These are phyloP conservation scores for Aspergillus sp. DNA, from an alignment of 2,329 filamentous ascomycete genomes.

Conservation along the genomic window DNA sequence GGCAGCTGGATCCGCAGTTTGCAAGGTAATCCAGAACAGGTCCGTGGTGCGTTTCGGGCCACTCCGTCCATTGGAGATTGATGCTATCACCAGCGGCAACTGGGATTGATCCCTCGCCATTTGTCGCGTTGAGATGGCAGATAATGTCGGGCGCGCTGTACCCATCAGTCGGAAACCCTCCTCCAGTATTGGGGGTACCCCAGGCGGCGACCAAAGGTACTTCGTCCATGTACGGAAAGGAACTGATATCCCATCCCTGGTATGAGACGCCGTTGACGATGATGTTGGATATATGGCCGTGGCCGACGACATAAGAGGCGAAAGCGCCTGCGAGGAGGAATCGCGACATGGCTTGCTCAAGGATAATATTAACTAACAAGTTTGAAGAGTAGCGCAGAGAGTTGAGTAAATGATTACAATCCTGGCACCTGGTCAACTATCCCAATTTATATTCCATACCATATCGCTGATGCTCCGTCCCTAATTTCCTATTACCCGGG, in stretches of 20 bases:
- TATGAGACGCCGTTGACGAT: slow-evolving; percentile 22
- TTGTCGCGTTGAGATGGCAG: slow-evolving; percentile 59
- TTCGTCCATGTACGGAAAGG: slow-evolving; percentile 30
- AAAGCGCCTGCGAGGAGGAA: slow-evolving; percentile 1
- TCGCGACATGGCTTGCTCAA: slow-evolving; percentile 4
- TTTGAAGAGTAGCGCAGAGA: neutral
- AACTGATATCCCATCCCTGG: slow-evolving; percentile 28
- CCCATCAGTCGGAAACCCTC: slow-evolving; percentile 49
- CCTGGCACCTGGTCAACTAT: neutral
- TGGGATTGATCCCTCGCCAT: slow-evolving; percentile 50
- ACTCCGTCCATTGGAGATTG: slow-evolving; percentile 61
- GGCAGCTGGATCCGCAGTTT: slow-evolving; percentile 54
- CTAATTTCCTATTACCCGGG: slow-evolving; percentile 3
- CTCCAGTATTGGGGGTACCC: slow-evolving; percentile 51
- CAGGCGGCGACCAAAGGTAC: slow-evolving; percentile 51
- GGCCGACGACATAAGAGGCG: neutral
- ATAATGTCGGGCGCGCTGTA: slow-evolving; percentile 52
- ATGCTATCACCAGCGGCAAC: slow-evolving; percentile 59
- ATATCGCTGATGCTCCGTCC: too few relatives aligned
- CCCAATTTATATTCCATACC: neutral
- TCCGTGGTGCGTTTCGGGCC: slow-evolving; percentile 62
- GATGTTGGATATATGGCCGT: slow-evolving; percentile 20
- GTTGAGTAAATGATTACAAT: neutral
- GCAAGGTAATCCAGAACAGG: slow-evolving; percentile 64
- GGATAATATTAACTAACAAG: neutral